phyloP scores from a whole-genome alignment of 2,329 filamentous ascomycete genomes.

The Gliomastix tumulicola region DNA sequence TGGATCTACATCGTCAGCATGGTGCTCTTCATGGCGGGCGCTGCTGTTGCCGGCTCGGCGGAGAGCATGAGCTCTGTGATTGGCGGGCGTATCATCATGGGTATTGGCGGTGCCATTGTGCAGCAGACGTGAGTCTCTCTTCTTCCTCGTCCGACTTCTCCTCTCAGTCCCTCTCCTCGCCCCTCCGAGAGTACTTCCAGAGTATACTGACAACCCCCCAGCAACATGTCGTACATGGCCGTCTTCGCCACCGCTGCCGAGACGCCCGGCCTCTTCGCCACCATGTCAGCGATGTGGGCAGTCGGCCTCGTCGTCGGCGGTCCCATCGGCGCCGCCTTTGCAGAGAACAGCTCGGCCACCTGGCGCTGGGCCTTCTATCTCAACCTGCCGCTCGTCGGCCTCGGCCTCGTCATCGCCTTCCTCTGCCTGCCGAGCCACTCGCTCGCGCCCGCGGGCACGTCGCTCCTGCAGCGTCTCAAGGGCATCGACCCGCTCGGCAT shows the following conservation, averaged over 20 bases:
- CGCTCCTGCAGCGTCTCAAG: conserved; percentile 9
- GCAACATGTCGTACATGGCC: conserved; percentile 12
- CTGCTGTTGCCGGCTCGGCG: conserved; percentile 19
- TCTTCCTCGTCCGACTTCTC: conserved; percentile 3
- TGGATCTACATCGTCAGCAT: conserved; percentile 13
- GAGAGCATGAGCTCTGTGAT: conserved; percentile 18
- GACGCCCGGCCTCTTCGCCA: conserved; percentile 12
- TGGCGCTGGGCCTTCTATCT: conserved; percentile 47
- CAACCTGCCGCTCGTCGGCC: conserved; percentile 35
- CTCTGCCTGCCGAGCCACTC: conserved; percentile 32
- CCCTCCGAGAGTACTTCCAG: too few species aligned
- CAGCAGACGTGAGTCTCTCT: conserved; percentile 19
- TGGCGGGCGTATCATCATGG: conserved; percentile 21
- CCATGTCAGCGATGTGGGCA: conserved; percentile 16
- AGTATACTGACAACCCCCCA: not conserved
- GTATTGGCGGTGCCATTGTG: conserved; percentile 17
- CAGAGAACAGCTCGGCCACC: conserved; percentile 22
- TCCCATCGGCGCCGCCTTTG: conserved; percentile 20
- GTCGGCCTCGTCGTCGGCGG: conserved; percentile 13
- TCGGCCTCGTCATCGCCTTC: conserved; percentile 29
- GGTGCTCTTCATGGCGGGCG: conserved; percentile 17
- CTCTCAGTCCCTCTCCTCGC: conserved; percentile 9
- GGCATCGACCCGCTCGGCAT: conserved; percentile 21
- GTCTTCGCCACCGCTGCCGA: conserved; percentile 15
- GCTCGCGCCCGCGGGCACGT: conserved; percentile 10